Evolutionary conservation across 2,329 filamentous ascomycete genomes (phyloP).

Genomic region (Neopestalotiopsis sp.): DNA sequence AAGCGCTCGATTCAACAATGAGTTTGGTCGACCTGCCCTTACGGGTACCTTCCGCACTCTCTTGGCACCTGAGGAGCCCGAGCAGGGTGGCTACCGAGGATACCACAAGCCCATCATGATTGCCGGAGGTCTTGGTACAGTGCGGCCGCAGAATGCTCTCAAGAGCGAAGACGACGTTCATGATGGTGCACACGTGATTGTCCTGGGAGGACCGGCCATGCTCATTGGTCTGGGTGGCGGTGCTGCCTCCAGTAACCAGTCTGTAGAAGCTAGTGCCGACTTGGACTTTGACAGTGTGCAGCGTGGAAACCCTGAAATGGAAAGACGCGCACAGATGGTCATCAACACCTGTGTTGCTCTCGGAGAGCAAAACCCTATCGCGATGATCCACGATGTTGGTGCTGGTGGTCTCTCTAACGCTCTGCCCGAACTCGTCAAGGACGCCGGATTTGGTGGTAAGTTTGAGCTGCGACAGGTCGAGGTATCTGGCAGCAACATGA

Average conservation of each 20-base stretch:
- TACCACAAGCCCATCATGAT: conserved; percentile 93
- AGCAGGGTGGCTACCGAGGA: conserved; percentile 65
- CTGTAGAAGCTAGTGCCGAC: conserved; percentile 86
- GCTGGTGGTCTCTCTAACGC: conserved; percentile 83
- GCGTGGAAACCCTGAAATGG: conserved; percentile 94
- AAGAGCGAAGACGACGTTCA: conserved; percentile 82
- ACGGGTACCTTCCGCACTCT: conserved; percentile 92
- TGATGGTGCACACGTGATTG: conserved; percentile 81
- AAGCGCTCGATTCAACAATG: conserved; percentile 95
- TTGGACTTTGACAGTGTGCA: conserved; percentile 98
- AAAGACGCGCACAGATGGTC: conserved; percentile 94
- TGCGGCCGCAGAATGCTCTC: conserved; percentile 86
- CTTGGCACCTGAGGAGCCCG: conserved; percentile 67
- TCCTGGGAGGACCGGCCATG: conserved; percentile 96
- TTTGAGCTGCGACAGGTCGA: conserved; percentile 96
- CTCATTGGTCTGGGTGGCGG: conserved; percentile 95
- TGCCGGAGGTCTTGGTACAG: conserved; percentile 91
- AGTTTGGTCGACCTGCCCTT: conserved; percentile 86
- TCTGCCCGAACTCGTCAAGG: conserved; percentile 72
- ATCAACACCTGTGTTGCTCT: conserved; percentile 92
- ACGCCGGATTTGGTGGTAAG: conserved; percentile 86
- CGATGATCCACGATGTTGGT: conserved; percentile 97
- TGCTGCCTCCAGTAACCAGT: conserved; percentile 89
- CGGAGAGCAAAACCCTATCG: conserved; percentile 85
- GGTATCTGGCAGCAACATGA: conserved; percentile 89